Evolutionary conservation across 768 basidiomycete species (phyloP).

Genomic region (Collybia mongolica): DNA sequence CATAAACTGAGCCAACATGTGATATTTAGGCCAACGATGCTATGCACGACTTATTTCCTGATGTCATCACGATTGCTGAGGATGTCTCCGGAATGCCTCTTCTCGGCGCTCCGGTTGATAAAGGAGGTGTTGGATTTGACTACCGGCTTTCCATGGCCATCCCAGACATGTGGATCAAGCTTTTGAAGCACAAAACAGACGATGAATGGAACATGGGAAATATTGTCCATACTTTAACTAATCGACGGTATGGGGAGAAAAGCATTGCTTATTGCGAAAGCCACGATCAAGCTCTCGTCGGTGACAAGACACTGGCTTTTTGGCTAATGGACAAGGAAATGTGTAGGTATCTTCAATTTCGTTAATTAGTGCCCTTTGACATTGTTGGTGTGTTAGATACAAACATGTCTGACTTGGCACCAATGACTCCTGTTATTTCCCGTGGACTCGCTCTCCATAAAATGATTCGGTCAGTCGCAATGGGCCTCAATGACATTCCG

Average conservation of each 20-base stretch:
- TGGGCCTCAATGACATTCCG: not conserved
- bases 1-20: not conserved
- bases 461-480: conserved; percentile 78
- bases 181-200: conserved; percentile 89
- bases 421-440: conserved; percentile 81
- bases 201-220: conserved; percentile 85
- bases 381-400: conserved; percentile 54
- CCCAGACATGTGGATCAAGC: conserved; percentile 99
- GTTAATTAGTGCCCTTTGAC: conserved; percentile 1
- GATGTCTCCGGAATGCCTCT: conserved; percentile 99
- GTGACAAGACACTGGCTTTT: conserved; percentile 98
- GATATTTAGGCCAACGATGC: conserved; percentile 81
- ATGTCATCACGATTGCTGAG: conserved; percentile 90
- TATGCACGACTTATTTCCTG: conserved; percentile 79
- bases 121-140: conserved; percentile 96
- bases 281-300: conserved; percentile 97
- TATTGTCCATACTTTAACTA: conserved; percentile 87
- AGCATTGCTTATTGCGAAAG: conserved; percentile 93
- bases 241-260: conserved; percentile 86
- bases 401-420: conserved; percentile 87
- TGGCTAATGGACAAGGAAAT: conserved; percentile 99
- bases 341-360: conserved; percentile 61
- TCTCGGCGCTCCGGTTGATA: conserved; percentile 71
- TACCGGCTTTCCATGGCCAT: conserved; percentile 98
- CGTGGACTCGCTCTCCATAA: conserved; percentile 94